Evolutionary conservation across 2,329 filamentous ascomycete species (phyloP).

Genomic region (Claviceps pusilla): DNA sequence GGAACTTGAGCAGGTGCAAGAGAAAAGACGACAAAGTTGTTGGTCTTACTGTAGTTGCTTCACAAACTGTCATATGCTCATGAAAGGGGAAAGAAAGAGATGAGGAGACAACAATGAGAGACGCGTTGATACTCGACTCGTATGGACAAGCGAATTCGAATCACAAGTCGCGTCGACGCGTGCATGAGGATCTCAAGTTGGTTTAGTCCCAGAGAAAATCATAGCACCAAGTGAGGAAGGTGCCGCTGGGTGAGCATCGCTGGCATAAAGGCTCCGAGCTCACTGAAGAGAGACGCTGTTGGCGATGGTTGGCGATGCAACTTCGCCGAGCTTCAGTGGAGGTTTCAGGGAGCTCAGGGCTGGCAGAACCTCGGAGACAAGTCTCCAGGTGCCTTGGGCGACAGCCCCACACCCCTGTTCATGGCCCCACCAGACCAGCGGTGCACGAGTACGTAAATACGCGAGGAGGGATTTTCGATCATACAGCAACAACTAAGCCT

Average conservation of each 20-base stretch:
- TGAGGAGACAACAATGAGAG: neutral
- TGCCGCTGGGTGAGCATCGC: neutral
- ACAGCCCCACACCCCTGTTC: neutral
- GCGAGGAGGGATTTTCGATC: no score
- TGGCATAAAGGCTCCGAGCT: conserved; percentile 2
- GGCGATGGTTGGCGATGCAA: conserved; percentile 2
- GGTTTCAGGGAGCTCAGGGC: conserved; percentile 4
- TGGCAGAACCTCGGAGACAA: conserved; percentile 8
- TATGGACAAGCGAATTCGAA: neutral
- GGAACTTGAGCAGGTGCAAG: neutral
- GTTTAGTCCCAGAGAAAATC: neutral
- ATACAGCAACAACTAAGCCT: no score
- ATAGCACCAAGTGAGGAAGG: neutral
- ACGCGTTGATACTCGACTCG: neutral
- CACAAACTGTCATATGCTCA: neutral
- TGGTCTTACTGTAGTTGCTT: conserved; percentile 2
- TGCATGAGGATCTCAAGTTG: neutral
- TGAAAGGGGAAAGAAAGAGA: conserved; percentile 1
- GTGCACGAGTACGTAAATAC: no score
- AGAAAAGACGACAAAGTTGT: neutral
- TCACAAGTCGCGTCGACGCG: neutral
- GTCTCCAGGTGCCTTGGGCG: neutral
- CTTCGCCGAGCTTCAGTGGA: conserved; percentile 6
- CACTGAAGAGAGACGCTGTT: conserved; percentile 4
- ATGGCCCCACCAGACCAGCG: neutral